Evolutionary conservation across 441 rosid species (phyloP), one percentile per base, ranked within the genome.

Genomic region (Brassica hybrid): DNA sequence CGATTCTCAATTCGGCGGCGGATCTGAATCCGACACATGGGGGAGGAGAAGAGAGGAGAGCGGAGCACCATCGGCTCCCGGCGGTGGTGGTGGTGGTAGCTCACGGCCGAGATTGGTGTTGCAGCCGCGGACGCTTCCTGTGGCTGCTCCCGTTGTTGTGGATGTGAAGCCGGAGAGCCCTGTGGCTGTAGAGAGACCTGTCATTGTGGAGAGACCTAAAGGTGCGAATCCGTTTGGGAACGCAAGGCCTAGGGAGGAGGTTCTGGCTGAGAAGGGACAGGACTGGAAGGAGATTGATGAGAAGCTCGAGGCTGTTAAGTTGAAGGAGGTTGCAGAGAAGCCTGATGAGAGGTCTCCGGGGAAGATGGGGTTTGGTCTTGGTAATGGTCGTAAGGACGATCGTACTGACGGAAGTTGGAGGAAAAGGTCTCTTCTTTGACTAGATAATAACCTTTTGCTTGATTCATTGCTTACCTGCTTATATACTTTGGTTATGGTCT

Each of bases 281-380:
- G 90, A 90, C 43, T 88, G 86, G 88, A 90, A 88, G 65, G 92
- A 86, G 87, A 87, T 88, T 69, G 92, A 90, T 67, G 97, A 89
- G 88, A 94, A 89, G 83, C 80, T 94, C 18, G 92, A 81, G 63
- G 79, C 86, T 9, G 72, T 79, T 27, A 91, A 80, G 83, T 62
- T 88, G 17, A 84, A 79, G 70, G 88, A 88, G 12, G 77, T 77
- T 7, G 52, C 72, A 11, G 86, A 82, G 63, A 78, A 62, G 74
- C 11, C 61, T 43, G 72, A 83, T 76, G 85, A 85, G 69, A 80
- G 80, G 78, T 63, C 78, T 58, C 63, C 77, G 0, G 82, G 81
- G 68, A 79, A 80, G 64, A 74, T 76, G 65, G 82, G 89, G 73
- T 83, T 89, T 54, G 90, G 91, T 7, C 80, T 72, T 65, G 84